Base-by-base conservation (phyloP, 177 flowering plant genomes). In the Vitis hybrid region DNA sequence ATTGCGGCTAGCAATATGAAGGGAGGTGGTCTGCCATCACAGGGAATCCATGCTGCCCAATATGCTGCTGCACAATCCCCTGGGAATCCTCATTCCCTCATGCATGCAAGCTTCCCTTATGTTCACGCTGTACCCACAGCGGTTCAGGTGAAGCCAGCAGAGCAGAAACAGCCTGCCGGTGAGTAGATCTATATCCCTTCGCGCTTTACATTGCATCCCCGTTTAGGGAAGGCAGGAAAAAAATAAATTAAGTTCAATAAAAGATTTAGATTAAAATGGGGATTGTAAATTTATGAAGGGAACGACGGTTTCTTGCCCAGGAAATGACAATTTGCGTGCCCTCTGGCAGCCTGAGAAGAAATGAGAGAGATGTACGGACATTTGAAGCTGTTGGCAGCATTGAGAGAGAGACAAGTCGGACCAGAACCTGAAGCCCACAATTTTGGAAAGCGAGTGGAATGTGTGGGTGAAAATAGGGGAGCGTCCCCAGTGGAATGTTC, bases 91-190 rank as follows among this genome's bases (percentile, higher is more conserved):
- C 89, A 80, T 68, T 88, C 73, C 55, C 70, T 81, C 27, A 24
- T 24, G 27, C 27, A 24, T 24, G 27, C 27, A 2, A 24, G 27
- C 9, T 88, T 82, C 68, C 77, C 92, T 3, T 90, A 91, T 62
- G 78, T 81, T 4, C 92, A 88, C 58, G 57, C 91, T 1, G 84
- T 86, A 64, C 87, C 91, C 1, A 60, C 83, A n/a, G 84, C 88
- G 1, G 88, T 85, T 55, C 96, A 83, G 65, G 86, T 84, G 74
- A 94, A 91, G 64, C 83, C 93, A 2, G 77, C 88, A 0, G 97
- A 91, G 66, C 91, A 92, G 79, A 92, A 91, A 66, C 91, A 91
- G 71, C 91, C 91, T 11, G 90, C 92, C 9, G 95, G 90, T 84
- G 83, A 88, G 84, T 89, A 79, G 77, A 73, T 64, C 11, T 3